phyloP scores from a whole-genome alignment of 345 rosid genomes.

The Hypericum perforatum region DNA sequence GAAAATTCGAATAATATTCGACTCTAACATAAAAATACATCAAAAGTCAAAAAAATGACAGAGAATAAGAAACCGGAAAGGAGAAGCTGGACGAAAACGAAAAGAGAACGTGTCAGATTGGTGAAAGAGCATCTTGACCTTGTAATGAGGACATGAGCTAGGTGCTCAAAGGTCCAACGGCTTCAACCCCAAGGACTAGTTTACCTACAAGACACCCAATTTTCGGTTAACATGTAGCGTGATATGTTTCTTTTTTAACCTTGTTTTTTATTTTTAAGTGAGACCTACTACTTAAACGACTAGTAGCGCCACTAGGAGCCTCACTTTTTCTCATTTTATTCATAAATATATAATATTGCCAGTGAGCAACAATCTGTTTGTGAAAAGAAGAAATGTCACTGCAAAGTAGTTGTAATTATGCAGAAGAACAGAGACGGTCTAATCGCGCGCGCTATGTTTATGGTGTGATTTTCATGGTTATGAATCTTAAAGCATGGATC shows the following conservation, averaged over 20 bases:
- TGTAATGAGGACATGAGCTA: conserved; percentile 2
- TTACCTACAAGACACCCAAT: no score
- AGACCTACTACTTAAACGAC: no score
- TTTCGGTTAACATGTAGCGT: no score
- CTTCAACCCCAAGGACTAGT: conserved; percentile 11
- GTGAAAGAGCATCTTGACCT: background rate
- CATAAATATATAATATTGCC: no score
- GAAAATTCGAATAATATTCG: no score
- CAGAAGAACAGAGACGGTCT: conserved; percentile 38
- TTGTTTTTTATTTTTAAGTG: no score
- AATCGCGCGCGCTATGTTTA: conserved; percentile 55
- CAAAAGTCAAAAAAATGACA: no score
- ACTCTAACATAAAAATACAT: no score
- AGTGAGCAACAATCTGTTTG: conserved; percentile 28
- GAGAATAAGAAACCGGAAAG: background rate
- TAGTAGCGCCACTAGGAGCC: no score
- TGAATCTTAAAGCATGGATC: conserved; percentile 70
- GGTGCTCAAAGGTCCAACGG: conserved; percentile 25
- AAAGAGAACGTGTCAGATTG: conserved; percentile 1
- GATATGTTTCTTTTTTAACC: no score
- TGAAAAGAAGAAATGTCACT: conserved; percentile 15
- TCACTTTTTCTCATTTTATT: no score
- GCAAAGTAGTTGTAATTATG: conserved; percentile 19
- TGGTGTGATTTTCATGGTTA: conserved; percentile 57
- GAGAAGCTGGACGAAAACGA: background rate